Conservation (phyloP, 192 early-diverging fungal genomes). For the Obelidium mucronatum region DNA sequence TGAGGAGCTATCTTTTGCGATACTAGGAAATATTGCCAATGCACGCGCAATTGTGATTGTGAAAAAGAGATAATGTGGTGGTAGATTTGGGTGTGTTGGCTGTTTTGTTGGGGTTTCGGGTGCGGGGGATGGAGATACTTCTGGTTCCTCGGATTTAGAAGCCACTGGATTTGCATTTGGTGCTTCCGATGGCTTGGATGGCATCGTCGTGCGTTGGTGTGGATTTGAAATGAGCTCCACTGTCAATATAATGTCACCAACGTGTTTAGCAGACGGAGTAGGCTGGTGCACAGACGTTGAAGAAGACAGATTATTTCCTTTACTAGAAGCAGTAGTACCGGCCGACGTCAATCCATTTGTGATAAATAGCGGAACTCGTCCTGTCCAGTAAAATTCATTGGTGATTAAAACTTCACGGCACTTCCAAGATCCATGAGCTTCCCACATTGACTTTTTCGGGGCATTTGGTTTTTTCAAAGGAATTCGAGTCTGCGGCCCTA, state of each 20-base stretch:
- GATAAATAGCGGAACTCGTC: conserved; percentile 37
- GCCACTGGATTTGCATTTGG: neutral
- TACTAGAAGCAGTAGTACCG: neutral
- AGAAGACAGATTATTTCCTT: neutral
- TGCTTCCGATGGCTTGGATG: neutral
- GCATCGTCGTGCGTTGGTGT: neutral
- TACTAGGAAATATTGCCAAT: conserved; percentile 38
- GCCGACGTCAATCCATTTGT: neutral
- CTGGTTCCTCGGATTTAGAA: neutral
- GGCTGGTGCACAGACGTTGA: too few relatives aligned
- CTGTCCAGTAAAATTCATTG: conserved; percentile 30
- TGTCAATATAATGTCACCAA: conserved; percentile 24
- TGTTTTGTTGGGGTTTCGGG: neutral
- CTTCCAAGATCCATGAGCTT: conserved; percentile 28
- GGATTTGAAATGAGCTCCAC: conserved; percentile 31
- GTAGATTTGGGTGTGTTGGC: neutral
- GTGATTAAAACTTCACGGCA: conserved; percentile 31
- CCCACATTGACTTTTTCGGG: conserved; percentile 22
- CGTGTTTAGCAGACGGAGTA: neutral
- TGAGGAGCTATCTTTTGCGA: neutral
- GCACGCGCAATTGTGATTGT: conserved; percentile 43
- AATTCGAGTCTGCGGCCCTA: neutral
- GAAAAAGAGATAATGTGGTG: conserved; percentile 45
- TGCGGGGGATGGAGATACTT: neutral
- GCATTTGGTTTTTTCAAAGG: conserved; percentile 5